Evolutionary conservation across 257 asterid genomes (phyloP).

Genomic region (Gardenia jasminoides): DNA sequence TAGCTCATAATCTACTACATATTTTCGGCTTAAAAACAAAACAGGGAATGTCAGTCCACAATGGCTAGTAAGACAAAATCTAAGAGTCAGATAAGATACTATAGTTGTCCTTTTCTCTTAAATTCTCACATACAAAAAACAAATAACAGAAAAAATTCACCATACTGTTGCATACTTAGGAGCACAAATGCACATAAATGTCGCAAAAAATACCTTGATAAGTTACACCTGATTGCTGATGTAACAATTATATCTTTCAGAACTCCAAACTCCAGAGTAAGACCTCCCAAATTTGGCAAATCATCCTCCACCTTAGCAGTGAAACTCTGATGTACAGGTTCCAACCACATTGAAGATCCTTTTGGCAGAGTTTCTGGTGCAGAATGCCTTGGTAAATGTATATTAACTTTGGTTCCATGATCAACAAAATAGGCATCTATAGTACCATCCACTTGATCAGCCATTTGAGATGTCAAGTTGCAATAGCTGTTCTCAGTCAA

Average conservation of each 20-base stretch:
- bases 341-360: slow-evolving; percentile 26
- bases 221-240: slow-evolving; percentile 61
- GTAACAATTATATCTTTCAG: slow-evolving; percentile 72
- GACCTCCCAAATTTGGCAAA: slow-evolving; percentile 70
- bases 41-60: not conserved
- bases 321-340: slow-evolving; percentile 26
- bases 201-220: slow-evolving; percentile 55
- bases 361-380: slow-evolving; percentile 28
- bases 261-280: slow-evolving; percentile 60
- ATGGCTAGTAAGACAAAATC: not conserved
- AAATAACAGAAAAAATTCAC: not conserved
- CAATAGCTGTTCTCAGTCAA: slow-evolving; percentile 14
- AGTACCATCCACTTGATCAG: slow-evolving; percentile 18
- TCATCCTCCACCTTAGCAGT: slow-evolving; percentile 23
- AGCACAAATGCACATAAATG: not conserved
- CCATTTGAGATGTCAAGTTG: slow-evolving; percentile 25
- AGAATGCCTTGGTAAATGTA: slow-evolving; percentile 39
- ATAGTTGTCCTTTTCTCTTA: not conserved
- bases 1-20: not conserved
- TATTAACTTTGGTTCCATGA: slow-evolving; percentile 50
- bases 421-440: slow-evolving; percentile 42
- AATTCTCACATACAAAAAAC: not conserved
- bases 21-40: not conserved
- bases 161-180: not conserved
- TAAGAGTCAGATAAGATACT: not conserved